phyloP scores from a whole-genome alignment of 2,329 filamentous ascomycete genomes.

The Amauroascus niger region DNA sequence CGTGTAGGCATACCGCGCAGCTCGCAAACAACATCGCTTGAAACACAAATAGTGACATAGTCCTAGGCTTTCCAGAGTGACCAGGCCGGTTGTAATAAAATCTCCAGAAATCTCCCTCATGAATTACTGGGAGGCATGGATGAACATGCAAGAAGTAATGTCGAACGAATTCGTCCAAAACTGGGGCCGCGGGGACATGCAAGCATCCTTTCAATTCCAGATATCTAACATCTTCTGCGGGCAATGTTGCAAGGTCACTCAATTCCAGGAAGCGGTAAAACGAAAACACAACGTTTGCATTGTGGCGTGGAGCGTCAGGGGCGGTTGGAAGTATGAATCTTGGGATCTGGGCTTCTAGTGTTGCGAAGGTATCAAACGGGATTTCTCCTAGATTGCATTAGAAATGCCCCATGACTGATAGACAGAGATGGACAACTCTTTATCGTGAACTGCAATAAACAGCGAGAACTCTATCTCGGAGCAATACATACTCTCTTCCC shows the following conservation, averaged over 20 bases:
- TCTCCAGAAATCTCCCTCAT: conserved; percentile 41
- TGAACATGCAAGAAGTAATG: conserved; percentile 28
- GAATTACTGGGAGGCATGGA: conserved; percentile 24
- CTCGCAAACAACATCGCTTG: conserved; percentile 27
- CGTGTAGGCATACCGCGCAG: conserved; percentile 33
- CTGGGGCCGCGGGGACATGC: conserved; percentile 34
- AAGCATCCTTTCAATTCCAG: conserved; percentile 42
- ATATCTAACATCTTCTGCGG: conserved; percentile 41
- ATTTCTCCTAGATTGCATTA: conserved; percentile 1
- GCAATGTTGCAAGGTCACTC: conserved; percentile 16
- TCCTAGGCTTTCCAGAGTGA: conserved; percentile 6
- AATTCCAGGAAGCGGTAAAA: conserved; percentile 21
- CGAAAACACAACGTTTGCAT: conserved; percentile 30
- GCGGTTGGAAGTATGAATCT: background rate
- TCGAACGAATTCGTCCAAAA: conserved; percentile 42
- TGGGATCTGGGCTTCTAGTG: conserved; percentile 3
- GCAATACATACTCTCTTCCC: conserved; percentile 4
- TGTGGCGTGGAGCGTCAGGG: conserved; percentile 25
- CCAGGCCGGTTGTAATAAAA: conserved; percentile 10
- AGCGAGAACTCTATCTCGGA: background rate
- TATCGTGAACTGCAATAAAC: background rate
- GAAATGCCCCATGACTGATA: background rate
- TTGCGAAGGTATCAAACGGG: conserved; percentile 3
- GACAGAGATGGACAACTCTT: background rate
- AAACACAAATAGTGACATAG: conserved; percentile 26